Conservation (phyloP, 495 filamentous ascomycete species). For the Trichoderma virens region DNA sequence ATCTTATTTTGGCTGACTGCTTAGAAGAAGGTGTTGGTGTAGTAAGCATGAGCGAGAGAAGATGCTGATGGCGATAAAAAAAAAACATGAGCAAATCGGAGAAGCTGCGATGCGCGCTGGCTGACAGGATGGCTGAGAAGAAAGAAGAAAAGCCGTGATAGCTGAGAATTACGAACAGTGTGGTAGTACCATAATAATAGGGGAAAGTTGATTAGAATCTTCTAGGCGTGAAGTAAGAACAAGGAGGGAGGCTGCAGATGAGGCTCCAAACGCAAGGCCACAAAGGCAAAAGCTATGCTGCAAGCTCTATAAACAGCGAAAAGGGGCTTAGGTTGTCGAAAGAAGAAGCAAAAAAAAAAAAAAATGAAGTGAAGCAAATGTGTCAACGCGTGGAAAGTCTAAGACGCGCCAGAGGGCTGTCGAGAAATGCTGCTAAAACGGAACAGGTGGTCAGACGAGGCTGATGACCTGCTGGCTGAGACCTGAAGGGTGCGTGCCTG, state of each 20-base stretch:
- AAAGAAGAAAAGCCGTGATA: neutral
- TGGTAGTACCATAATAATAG: neutral
- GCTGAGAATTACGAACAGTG: neutral
- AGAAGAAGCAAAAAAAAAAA: neutral
- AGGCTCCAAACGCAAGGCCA: neutral
- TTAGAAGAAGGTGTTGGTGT: neutral
- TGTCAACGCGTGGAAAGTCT: neutral
- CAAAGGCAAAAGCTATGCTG: neutral
- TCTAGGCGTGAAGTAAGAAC: neutral
- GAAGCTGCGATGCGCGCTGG: neutral
- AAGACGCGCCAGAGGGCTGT: neutral
- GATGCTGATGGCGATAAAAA: neutral
- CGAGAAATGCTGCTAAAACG: neutral
- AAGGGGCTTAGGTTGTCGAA: neutral
- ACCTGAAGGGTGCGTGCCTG: neutral
- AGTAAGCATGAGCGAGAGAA: neutral
- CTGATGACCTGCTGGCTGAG: neutral
- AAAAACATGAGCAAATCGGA: neutral
- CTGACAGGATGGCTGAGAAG: neutral
- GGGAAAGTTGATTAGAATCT: neutral
- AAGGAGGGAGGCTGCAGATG: neutral
- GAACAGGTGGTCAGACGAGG: constrained; percentile 4
- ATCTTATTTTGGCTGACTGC: constrained; percentile 34
- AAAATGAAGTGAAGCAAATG: neutral
- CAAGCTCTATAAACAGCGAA: neutral